Evolutionary conservation across 1,284 basidiomycete species (phyloP).

Genomic region (Papiliotrema terrestris): DNA sequence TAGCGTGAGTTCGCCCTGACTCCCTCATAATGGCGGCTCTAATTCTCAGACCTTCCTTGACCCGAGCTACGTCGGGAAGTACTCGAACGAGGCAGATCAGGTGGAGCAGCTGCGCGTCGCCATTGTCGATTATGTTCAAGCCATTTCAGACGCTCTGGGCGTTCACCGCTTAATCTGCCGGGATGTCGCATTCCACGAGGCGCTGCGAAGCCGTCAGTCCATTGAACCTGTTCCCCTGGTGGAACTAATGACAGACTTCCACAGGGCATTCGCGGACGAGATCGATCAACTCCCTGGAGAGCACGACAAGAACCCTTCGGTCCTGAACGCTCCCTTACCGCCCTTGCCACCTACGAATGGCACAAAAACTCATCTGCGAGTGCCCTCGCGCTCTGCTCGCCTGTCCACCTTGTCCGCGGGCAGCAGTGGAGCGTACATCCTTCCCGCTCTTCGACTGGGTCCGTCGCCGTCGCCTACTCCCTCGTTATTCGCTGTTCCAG

Average conservation of each 20-base stretch:
- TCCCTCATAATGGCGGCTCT: not conserved
- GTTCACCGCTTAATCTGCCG: constrained; percentile 78
- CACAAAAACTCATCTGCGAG: not conserved
- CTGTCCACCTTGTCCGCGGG: not conserved
- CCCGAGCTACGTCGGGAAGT: constrained; percentile 62
- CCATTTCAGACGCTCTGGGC: constrained; percentile 77
- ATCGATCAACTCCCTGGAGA: constrained; percentile 50
- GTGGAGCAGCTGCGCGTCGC: constrained; percentile 67
- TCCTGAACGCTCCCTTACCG: constrained; percentile 1
- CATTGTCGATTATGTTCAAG: constrained; percentile 79
- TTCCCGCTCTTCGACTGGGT: constrained; percentile 20
- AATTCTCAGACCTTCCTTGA: constrained; percentile 60
- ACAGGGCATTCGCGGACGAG: constrained; percentile 84
- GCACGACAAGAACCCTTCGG: not conserved
- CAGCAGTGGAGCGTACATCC: constrained; percentile 6
- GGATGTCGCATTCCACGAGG: constrained; percentile 90
- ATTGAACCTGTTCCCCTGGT: not conserved
- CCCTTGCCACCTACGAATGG: not conserved
- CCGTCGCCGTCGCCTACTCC: constrained; percentile 4
- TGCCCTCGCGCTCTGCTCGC: not conserved
- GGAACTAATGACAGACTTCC: constrained; percentile 58
- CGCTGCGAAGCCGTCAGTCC: constrained; percentile 63
- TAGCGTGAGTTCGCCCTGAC: constrained; percentile 43
- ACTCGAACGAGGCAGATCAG: constrained; percentile 67
- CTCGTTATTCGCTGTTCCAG: not conserved